Percentiles rank a stretch among this genome's conserved stretches.
Evolutionary conservation across 345 rosid species (phyloP).

Genomic region (Salix udensis): DNA sequence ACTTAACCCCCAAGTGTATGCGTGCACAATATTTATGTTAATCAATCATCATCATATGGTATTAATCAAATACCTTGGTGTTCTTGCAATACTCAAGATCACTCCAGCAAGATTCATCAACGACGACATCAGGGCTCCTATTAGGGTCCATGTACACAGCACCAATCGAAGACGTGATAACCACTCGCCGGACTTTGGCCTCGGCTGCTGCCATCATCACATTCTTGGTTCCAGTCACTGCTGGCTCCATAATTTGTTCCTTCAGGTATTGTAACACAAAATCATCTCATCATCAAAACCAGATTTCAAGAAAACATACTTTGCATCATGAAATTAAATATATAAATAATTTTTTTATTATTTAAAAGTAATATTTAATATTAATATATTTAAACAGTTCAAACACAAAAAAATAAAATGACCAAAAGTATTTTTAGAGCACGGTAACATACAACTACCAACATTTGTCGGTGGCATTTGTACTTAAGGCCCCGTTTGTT

Average conservation of each 20-base stretch:
- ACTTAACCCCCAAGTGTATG: no score
- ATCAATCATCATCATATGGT: no score
- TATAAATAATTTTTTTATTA: no score
- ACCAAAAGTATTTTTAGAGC: no score
- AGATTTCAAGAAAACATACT: not conserved
- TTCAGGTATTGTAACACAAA: conserved; percentile 2
- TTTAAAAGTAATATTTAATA: no score
- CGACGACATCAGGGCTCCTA: conserved; percentile 58
- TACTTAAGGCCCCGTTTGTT: no score
- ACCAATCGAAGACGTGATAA: conserved; percentile 88
- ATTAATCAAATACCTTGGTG: conserved; percentile 52
- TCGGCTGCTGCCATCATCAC: conserved; percentile 80
- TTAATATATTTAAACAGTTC: no score
- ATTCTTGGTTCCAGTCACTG: conserved; percentile 76
- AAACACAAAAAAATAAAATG: no score
- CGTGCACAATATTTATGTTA: no score
- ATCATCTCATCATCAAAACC: not conserved
- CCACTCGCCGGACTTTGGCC: conserved; percentile 80
- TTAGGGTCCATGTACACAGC: conserved; percentile 93
- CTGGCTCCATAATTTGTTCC: conserved; percentile 99
- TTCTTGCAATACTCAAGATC: conserved; percentile 94
- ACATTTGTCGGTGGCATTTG: no score
- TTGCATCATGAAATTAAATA: no score
- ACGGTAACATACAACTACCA: no score
- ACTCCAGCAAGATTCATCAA: conserved; percentile 96